phyloP scores from a whole-genome alignment of 2,329 filamentous ascomycete species.

The Sclerotinia minor region DNA sequence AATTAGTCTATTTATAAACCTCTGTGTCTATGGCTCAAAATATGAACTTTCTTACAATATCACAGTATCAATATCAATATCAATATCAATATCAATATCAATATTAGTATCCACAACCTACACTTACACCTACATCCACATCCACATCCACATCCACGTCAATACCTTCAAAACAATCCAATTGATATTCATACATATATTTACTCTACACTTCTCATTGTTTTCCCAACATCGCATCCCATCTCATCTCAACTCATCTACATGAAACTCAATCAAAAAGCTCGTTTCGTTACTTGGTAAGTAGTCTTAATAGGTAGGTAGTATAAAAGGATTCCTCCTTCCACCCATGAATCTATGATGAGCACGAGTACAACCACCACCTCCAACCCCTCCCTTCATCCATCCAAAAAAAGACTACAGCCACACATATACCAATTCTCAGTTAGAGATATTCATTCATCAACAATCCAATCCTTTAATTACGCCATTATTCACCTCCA shows the following conservation, averaged over 20 bases:
- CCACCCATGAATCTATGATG: background rate
- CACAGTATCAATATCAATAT: too few species aligned
- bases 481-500: constrained; percentile 9
- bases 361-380: background rate
- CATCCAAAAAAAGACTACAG: constrained; percentile 1
- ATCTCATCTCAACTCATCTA: background rate
- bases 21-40: too few species aligned
- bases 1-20: too few species aligned
- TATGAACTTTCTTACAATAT: too few species aligned
- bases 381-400: background rate
- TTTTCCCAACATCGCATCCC: background rate
- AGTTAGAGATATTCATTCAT: constrained; percentile 4
- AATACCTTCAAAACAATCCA: background rate
- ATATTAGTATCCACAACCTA: too few species aligned
- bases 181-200: background rate
- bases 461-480: constrained; percentile 18
- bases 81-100: too few species aligned
- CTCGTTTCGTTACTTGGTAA: background rate
- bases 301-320: background rate
- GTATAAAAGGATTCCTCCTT: background rate
- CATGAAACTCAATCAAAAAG: background rate
- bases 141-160: too few species aligned
- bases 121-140: too few species aligned
- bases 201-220: background rate
- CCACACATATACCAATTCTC: constrained; percentile 4